phyloP scores from a whole-genome alignment of 139 green algal species.

The Diplosphaera chodatii region DNA sequence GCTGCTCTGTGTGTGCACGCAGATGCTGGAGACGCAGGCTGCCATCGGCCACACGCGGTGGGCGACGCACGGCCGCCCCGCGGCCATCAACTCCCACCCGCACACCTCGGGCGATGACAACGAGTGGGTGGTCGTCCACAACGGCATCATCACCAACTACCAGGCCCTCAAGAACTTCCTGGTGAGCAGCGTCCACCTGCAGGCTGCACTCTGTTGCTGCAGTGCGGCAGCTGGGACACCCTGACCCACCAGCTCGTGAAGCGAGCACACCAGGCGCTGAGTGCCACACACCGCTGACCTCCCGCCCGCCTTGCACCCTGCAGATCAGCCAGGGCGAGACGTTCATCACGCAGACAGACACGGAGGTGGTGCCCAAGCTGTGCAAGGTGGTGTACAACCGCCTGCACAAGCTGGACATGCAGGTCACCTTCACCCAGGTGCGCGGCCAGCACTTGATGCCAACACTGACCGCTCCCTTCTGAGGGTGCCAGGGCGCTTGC shows the following conservation, averaged over 20 bases:
- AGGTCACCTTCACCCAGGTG: slow-evolving; percentile 65
- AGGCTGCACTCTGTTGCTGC: too few species aligned
- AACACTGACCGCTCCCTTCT: too few species aligned
- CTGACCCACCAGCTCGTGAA: too few species aligned
- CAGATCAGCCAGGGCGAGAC: slow-evolving; percentile 79
- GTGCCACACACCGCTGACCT: too few species aligned
- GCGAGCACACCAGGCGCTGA: background rate
- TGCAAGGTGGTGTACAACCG: slow-evolving; percentile 83
- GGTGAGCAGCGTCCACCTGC: too few species aligned
- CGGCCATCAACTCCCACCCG: slow-evolving; percentile 86
- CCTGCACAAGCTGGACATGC: slow-evolving; percentile 22
- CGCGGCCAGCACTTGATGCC: too few species aligned
- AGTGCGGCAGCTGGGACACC: too few species aligned
- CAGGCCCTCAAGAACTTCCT: slow-evolving; percentile 82
- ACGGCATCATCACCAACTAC: slow-evolving; percentile 99
- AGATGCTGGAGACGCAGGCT: slow-evolving; percentile 50
- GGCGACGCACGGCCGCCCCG: slow-evolving; percentile 91
- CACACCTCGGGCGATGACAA: slow-evolving; percentile 51
- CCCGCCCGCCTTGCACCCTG: too few species aligned
- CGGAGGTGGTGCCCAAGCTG: slow-evolving; percentile 98
- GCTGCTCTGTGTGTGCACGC: slow-evolving; percentile 24
- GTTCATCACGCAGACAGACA: slow-evolving; percentile 97
- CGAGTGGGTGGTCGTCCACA: slow-evolving; percentile 98
- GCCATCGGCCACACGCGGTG: slow-evolving; percentile 97
- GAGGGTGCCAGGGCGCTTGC: too few species aligned